Base-by-base conservation (phyloP, 139 green algal species). In the Chlorella sorokiniana region DNA sequence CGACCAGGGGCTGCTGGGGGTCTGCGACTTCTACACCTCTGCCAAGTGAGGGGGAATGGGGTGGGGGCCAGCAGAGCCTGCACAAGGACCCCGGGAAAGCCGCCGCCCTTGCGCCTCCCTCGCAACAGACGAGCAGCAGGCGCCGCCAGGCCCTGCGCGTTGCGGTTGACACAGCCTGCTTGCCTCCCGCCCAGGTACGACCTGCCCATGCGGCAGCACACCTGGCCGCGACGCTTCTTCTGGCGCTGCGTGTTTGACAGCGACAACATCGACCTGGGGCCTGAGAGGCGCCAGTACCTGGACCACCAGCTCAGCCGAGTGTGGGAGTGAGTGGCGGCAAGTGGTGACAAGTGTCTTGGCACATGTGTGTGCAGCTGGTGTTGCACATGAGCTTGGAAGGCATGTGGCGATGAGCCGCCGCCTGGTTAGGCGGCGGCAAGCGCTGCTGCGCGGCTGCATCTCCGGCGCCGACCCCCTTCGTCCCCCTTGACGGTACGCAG, bases 231-330 rank as follows among this genome's bases (percentile, higher is more conserved):
- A 23, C 87, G 96, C 40, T 98, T 98, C 88, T 98, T 99, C 89
- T 99, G 96, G 96, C 91, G 93, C 88, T 94, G 37, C 11, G 54
- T 79, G 52, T 97, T 98, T 85, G 95, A 98, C 91, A 94, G 93
- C 72, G 96, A 99, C 87, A 95, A 93, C 89, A 98, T 99, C 75
- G 96, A 98, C 84, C 90, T 99, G 35, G 96, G 96, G 33, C 96
- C 96, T 31, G 96, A 99, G 89, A 86, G 96, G 4, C 88, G 96
- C 33, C 77, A 89, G 0, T 99, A 98, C 90, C 86, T 99, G 54
- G 96, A 99, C 79, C 94, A 96, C 90, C 90, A 92, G 64, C 85
- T 98, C 73, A 79, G 73, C 73, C 73, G 73, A 0, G 73, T 79
- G 54, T 79, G 73, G 73, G 73, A 79, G 73, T 65, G 48, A 56